Conservation (phyloP, 2,329 filamentous ascomycete species). For the Apiospora marii region DNA sequence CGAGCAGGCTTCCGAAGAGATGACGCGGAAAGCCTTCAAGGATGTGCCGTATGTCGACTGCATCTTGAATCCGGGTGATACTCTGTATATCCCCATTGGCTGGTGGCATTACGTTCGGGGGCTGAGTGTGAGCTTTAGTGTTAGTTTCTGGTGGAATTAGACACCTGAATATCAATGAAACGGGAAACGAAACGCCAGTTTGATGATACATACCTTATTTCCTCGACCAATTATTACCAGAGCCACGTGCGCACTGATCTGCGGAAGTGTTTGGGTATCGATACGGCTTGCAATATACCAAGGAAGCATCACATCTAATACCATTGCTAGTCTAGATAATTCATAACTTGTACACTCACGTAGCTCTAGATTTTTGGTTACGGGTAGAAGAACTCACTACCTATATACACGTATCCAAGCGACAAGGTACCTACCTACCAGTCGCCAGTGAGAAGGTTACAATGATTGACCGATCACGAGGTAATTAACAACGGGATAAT, state of each 20-base stretch:
- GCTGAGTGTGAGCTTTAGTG: slow-evolving; percentile 86
- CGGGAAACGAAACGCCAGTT: rapidly evolving
- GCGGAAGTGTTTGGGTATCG: not conserved
- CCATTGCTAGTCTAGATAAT: no score
- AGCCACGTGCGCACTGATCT: no score
- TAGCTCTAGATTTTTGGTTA: no score
- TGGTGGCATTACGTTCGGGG: slow-evolving; percentile 99
- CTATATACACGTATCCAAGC: no score
- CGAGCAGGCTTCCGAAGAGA: slow-evolving; percentile 33
- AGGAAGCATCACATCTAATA: no score
- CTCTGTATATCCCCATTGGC: slow-evolving; percentile 86
- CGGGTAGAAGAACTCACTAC: no score
- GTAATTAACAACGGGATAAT: no score
- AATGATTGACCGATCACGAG: no score
- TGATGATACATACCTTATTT: not conserved
- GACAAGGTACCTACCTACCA: no score
- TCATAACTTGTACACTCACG: no score
- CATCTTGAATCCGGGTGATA: slow-evolving; percentile 82
- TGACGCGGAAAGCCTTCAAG: slow-evolving; percentile 53
- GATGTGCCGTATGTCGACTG: slow-evolving; percentile 75
- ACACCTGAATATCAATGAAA: not conserved
- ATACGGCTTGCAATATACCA: not conserved
- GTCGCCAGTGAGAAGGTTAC: no score
- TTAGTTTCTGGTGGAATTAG: slow-evolving; percentile 94
- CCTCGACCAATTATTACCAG: not conserved